Conservation (phyloP, 148 eudicot species). For the Simmondsia chinensis region DNA sequence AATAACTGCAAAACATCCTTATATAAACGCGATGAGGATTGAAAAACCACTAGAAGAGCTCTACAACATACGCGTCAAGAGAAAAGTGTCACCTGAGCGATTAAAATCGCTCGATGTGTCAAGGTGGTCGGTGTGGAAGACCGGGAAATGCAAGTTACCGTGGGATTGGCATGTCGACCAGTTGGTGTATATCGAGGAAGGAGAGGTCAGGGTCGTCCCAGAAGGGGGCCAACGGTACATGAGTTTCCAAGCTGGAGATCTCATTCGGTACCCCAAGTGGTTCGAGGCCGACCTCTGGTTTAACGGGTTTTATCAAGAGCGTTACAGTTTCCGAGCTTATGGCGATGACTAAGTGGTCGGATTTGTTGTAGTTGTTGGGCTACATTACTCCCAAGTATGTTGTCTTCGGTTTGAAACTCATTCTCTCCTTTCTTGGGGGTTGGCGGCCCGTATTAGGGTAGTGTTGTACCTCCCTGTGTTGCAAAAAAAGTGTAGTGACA, state of each 20-base stretch:
- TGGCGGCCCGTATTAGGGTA: too few species aligned
- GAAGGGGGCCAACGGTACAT: constrained; percentile 73
- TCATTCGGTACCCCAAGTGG: constrained; percentile 95
- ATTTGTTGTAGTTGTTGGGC: too few species aligned
- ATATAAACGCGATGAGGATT: constrained; percentile 38
- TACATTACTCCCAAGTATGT: too few species aligned
- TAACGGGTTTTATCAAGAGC: constrained; percentile 78
- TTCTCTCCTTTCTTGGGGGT: too few species aligned
- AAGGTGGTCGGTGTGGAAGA: constrained; percentile 86
- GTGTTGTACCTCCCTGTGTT: too few species aligned
- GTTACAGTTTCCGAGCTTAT: constrained; percentile 82
- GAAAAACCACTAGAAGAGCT: constrained; percentile 80
- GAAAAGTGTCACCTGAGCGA: constrained; percentile 50
- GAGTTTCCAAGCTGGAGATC: constrained; percentile 88
- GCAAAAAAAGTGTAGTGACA: too few species aligned
- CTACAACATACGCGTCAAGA: constrained; percentile 68
- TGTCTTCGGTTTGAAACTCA: too few species aligned
- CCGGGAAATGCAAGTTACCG: constrained; percentile 81
- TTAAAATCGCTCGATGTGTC: constrained; percentile 65
- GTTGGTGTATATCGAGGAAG: constrained; percentile 87
- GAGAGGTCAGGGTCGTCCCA: constrained; percentile 95
- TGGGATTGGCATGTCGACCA: constrained; percentile 99
- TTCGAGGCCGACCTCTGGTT: constrained; percentile 95
- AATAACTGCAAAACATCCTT: too few species aligned
- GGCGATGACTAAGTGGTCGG: constrained; percentile 96